Evolutionary conservation across 768 basidiomycete species (phyloP).

Genomic region (Trametes sanguinea): DNA sequence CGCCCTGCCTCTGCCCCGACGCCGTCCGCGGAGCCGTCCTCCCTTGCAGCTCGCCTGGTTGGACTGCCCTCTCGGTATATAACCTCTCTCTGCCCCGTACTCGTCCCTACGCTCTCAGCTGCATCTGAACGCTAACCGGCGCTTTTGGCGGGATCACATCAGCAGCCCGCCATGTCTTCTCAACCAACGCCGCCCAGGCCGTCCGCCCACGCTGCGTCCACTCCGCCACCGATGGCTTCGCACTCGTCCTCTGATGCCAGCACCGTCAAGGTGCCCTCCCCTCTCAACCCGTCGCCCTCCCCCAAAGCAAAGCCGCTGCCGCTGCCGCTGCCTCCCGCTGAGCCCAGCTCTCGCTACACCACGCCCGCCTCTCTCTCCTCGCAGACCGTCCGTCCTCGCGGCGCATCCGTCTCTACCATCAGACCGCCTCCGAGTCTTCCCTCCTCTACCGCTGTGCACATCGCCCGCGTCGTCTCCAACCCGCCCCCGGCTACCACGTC

Average conservation of each 20-base stretch:
- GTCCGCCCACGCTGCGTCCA: too few species aligned
- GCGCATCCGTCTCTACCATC: conserved; percentile 27
- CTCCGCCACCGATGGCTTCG: background rate
- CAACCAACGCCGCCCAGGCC: too few species aligned
- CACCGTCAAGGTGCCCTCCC: conserved; percentile 8
- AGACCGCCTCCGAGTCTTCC: conserved; percentile 22
- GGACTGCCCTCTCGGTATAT: too few species aligned
- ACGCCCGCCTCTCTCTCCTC: conserved; percentile 8
- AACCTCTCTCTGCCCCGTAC: too few species aligned
- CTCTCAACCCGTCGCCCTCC: conserved; percentile 11
- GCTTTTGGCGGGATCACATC: too few species aligned
- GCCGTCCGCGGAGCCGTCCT: too few species aligned
- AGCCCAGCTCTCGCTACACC: conserved; percentile 2
- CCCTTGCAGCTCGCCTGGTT: too few species aligned
- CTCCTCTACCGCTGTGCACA: conserved; percentile 11
- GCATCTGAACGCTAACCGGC: too few species aligned
- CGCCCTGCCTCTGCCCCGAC: too few species aligned
- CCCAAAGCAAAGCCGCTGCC: background rate
- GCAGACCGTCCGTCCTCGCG: conserved; percentile 11
- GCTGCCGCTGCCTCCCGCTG: background rate
- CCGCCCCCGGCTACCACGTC: conserved; percentile 8
- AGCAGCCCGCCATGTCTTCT: background rate
- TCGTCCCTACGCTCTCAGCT: too few species aligned
- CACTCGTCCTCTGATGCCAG: conserved; percentile 7
- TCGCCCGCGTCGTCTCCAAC: conserved; percentile 19